Evolutionary conservation across 2,329 filamentous ascomycete species (phyloP).

Genomic region (Penicillium sp.): DNA sequence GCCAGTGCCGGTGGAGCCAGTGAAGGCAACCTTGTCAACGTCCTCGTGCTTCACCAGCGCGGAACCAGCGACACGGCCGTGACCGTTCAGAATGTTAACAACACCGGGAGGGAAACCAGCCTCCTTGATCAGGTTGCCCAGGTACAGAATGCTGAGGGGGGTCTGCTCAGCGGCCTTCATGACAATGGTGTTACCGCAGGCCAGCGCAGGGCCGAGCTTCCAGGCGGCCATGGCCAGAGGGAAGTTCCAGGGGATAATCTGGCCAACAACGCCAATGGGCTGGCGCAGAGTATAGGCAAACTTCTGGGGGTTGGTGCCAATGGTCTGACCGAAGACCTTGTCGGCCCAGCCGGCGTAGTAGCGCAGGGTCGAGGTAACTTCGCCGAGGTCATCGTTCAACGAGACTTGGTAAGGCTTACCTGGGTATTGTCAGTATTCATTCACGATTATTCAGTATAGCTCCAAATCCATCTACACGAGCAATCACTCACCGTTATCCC

Average conservation of each 20-base stretch:
- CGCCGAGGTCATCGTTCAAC: conserved; percentile 69
- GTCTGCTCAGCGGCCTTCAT: conserved; percentile 32
- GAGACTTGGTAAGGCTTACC: conserved; percentile 51
- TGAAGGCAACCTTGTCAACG: conserved; percentile 30
- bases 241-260: conserved; percentile 92
- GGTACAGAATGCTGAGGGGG: conserved; percentile 28
- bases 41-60: conserved; percentile 25
- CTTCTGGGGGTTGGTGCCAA: conserved; percentile 61
- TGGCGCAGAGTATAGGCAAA: conserved; percentile 84
- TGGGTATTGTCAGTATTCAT: conserved; percentile 8
- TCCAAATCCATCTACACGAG: neutral
- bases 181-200: conserved; percentile 30
- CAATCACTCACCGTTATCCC: conserved; percentile 72
- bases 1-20: conserved; percentile 27
- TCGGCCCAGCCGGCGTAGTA: conserved; percentile 92
- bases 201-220: conserved; percentile 30
- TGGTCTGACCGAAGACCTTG: conserved; percentile 87
- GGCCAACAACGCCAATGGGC: conserved; percentile 79
- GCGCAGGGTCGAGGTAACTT: conserved; percentile 71
- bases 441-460: neutral
- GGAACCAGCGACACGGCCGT: conserved; percentile 29
- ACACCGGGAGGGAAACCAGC: conserved; percentile 31
- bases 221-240: conserved; percentile 42
- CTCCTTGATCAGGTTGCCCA: conserved; percentile 27
- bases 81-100: conserved; percentile 29